Base-by-base conservation (phyloP, 495 filamentous ascomycete genomes). In the Cairneyella variabilis region DNA sequence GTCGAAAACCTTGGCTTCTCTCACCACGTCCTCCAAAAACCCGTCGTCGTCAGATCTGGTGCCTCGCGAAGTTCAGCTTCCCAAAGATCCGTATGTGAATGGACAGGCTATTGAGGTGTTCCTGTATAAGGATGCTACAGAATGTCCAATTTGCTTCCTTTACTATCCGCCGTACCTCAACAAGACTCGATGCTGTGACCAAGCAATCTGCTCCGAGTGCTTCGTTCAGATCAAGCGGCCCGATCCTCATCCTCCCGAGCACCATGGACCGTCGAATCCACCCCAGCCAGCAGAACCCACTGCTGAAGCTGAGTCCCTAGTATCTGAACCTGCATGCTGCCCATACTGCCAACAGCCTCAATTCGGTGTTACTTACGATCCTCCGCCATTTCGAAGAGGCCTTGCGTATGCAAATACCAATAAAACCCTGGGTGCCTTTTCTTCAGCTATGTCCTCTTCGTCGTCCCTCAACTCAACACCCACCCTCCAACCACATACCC, bases 221-320 rank as follows among this genome's bases (percentile, higher is more conserved):
- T 98, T 98, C 61, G 95, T 98, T 8, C 93, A 98, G 65, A 98
- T 98, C 65, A 98, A 96, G 72, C 82, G 93, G 21, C 89, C 92
- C 8, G 93, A 98, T 61, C 93, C 93, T 12, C 93, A 98, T 70
- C 85, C 89, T 37, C 93, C 93, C 10, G 93, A 98, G 36, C 83
- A 87, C 57, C 78, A 78, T 5, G 79, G 83, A 39, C 66, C 79
- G 46, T 50, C 76, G 59, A 70, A 80, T 68, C 51, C 61, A 22
- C 57, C 72, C 54, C 37, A 75, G 62, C 59, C 69, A 57, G 51
- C 71, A 54, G 44, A 71, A 70, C 63, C 65, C 64, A 56, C 71
- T 61, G 60, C 75, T 59, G 75, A 87, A 60, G 80, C 84, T 8
- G 83, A 81, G 2, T 74, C 84, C 52, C 74, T 98, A 17, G 83